Conservation (phyloP, 2,329 filamentous ascomycete species). For the Pestalotiopsis fici region DNA sequence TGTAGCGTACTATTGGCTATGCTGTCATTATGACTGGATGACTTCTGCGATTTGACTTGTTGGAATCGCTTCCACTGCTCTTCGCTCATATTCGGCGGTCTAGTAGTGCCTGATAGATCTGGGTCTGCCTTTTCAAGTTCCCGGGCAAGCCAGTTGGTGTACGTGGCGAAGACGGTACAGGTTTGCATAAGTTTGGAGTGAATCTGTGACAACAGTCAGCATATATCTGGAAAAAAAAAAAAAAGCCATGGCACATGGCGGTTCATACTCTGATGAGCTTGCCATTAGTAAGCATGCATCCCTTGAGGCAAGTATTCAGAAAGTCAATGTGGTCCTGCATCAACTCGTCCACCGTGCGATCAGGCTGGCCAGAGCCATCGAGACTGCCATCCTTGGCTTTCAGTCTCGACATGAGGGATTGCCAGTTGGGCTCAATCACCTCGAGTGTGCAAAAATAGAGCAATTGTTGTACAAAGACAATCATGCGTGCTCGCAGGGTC, state of each 20-base stretch:
- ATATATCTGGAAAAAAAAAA: constrained; percentile 2
- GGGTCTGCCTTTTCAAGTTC: constrained; percentile 84
- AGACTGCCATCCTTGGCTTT: constrained; percentile 58
- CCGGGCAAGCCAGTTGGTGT: constrained; percentile 82
- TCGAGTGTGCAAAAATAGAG: constrained; percentile 97
- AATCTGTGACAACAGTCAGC: constrained; percentile 60
- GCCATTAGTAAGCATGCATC: constrained; percentile 98
- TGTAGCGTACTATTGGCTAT: constrained; percentile 36
- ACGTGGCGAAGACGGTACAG: constrained; percentile 90
- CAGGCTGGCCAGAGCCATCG: constrained; percentile 38
- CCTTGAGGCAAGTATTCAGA: constrained; percentile 94
- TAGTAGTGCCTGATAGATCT: constrained; percentile 63
- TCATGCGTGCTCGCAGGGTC: constrained; percentile 90
- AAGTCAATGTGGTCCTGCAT: constrained; percentile 99
- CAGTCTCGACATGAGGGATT: constrained; percentile 85
- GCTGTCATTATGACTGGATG: constrained; percentile 25
- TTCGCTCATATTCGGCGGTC: constrained; percentile 59
- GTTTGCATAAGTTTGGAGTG: constrained; percentile 97
- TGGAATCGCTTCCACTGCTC: constrained; percentile 64
- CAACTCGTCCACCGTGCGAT: constrained; percentile 87
- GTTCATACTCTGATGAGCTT: constrained; percentile 79
- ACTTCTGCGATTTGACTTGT: constrained; percentile 43
- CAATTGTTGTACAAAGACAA: constrained; percentile 95
- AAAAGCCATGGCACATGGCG: background rate
- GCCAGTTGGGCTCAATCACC: constrained; percentile 98